Evolutionary conservation across 305 asterid species (phyloP), one percentile per base, ranked within the genome.

Genomic region (Plantago rigida): DNA sequence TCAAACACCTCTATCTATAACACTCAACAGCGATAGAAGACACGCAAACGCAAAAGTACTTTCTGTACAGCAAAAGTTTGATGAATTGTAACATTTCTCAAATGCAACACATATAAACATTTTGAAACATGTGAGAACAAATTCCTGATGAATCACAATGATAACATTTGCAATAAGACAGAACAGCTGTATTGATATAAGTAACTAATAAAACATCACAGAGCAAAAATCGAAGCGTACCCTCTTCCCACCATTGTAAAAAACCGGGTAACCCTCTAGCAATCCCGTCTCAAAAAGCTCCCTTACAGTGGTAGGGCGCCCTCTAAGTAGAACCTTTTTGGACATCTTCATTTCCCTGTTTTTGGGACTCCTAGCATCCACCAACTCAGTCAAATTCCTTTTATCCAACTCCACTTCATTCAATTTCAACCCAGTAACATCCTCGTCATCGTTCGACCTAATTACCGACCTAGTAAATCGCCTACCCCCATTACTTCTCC

Each of bases 241-340:
- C 92, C 84, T 85, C 73, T 86, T 84, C 69, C 97, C 99, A 52
- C 91, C 99, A 69, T 92, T 89, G 81, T 92, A 92, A 78, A 92
- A 84, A 78, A 92, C 97, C 5, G 96, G 96, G 72, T 92, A 89
- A 49, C 96, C 99, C 79, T 92, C 99, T 10, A 92, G 80, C 67
- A 85, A 76, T 26, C 97, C 99, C 10, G 99, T 92, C 79, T 78
- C 87, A n/a, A 92, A 85, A 60, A 92, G 96, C 80, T 92, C 97
- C 52, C 82, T 77, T 41, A 92, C 99, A 15, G 97, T 92, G 4
- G 84, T 70, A 26, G 96, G 96, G 67, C 86, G 82, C 67, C 82
- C 87, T 50, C 70, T 79, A 11, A 83, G 51, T 28, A 64, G 79
- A 53, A 82, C 76, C 68, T 84, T 82, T 78, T 81, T 83, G 0